Percentiles rank a stretch among this genome's conserved stretches.
phyloP scores from a whole-genome alignment of 2,329 filamentous ascomycete genomes.

The Penicillium palitans region DNA sequence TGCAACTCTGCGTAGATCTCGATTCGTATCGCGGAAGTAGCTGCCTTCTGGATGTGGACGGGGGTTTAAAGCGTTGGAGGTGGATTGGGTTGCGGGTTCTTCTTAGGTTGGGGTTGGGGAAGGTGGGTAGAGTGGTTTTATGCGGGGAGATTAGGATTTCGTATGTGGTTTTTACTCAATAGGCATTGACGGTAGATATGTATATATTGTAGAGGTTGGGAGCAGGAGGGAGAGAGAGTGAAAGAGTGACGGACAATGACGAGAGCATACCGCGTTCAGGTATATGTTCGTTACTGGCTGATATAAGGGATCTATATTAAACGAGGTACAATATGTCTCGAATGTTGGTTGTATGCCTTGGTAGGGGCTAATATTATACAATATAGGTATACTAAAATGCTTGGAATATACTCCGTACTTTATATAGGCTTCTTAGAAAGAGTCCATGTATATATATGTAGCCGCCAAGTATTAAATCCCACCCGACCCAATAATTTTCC shows the following conservation, averaged over 20 bases:
- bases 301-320: no score
- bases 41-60: slow-evolving; percentile 63
- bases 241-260: neutral
- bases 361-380: neutral
- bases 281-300: neutral
- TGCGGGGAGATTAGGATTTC: no score
- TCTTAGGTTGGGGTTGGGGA: no score
- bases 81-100: slow-evolving; percentile 27
- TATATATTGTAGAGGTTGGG: neutral
- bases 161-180: neutral
- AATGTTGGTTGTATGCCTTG: neutral
- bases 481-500: no score
- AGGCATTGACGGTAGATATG: neutral
- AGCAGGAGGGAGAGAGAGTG: neutral
- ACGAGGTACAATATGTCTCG: neutral
- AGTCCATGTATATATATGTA: no score
- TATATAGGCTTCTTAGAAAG: no score
- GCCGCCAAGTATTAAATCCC: no score
- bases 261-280: neutral
- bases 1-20: slow-evolving; percentile 33
- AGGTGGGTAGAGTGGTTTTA: no score
- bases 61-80: slow-evolving; percentile 52
- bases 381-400: no score
- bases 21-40: slow-evolving; percentile 64
- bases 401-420: no score